Conservation (phyloP, 2,329 filamentous ascomycete genomes). For the Nothophoma quercina region DNA sequence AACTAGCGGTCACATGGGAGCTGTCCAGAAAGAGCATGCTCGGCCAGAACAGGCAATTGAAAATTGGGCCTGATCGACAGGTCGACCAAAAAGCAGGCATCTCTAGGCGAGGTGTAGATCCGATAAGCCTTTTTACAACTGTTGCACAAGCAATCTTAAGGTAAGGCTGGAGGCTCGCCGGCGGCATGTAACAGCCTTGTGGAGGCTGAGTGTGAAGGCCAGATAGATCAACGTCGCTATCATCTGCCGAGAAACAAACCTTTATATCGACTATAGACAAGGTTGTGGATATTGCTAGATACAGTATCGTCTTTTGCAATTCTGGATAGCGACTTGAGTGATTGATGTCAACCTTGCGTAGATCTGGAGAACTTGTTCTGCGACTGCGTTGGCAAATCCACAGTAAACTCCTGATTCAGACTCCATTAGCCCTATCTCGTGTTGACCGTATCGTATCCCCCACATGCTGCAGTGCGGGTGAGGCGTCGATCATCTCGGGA, state of each 20-base stretch:
- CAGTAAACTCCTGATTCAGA: neutral
- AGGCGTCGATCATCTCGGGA: neutral
- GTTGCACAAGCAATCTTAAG: neutral
- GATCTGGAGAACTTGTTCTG: neutral
- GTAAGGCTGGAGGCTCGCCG: neutral
- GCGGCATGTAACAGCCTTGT: neutral
- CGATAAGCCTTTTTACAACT: constrained; percentile 5
- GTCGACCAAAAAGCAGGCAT: neutral
- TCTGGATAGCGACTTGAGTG: neutral
- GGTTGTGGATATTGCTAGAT: neutral
- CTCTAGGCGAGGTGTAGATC: constrained; percentile 3
- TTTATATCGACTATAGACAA: neutral
- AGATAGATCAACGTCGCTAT: neutral
- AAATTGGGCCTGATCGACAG: constrained; percentile 5
- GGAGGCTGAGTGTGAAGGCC: neutral
- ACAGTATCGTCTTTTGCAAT: neutral
- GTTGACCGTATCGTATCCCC: neutral
- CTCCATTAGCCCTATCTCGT: neutral
- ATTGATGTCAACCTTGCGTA: neutral
- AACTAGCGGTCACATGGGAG: neutral
- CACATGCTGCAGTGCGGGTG: neutral
- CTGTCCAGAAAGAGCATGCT: neutral
- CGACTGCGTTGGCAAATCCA: too few relatives aligned
- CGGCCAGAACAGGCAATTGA: neutral
- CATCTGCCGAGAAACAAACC: neutral